Conservation (phyloP, 2,329 filamentous ascomycete genomes). For the Fusarium devonianum region DNA sequence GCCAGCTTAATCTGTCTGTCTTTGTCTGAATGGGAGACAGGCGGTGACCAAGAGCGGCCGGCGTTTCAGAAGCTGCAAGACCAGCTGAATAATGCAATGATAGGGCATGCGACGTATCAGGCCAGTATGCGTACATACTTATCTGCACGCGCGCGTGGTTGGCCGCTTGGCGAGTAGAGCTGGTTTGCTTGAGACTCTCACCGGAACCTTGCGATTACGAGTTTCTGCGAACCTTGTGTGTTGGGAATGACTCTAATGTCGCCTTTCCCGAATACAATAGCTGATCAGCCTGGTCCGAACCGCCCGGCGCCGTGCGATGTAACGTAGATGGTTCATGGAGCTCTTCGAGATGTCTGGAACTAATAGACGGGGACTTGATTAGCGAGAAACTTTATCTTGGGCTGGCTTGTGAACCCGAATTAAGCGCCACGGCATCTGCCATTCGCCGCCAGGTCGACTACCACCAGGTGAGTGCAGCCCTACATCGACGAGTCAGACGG, state of each 20-base stretch:
- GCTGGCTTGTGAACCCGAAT: constrained; percentile 8
- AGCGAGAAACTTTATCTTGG: constrained; percentile 8
- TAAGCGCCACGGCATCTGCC: constrained; percentile 32
- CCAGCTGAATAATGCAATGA: not conserved
- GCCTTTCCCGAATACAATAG: not conserved
- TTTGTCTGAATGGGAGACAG: not conserved
- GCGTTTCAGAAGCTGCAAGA: not conserved
- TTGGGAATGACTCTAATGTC: not conserved
- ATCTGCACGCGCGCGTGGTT: not conserved
- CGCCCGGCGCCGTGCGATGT: constrained; percentile 3
- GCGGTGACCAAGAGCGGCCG: not conserved
- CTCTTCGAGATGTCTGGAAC: constrained; percentile 3
- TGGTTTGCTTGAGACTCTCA: too few species aligned
- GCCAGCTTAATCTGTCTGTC: not conserved
- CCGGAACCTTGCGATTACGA: too few species aligned
- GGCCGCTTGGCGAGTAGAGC: not conserved
- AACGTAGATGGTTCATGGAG: not conserved
- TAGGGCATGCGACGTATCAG: too few species aligned
- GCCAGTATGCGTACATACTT: not conserved
- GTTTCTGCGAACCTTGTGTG: not conserved
- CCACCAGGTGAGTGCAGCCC: constrained; percentile 2
- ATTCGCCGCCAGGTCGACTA: constrained; percentile 13
- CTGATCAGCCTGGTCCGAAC: not conserved
- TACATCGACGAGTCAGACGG: not conserved
- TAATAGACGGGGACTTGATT: constrained; percentile 23